Evolutionary conservation across 768 basidiomycete species (phyloP).

Genomic region (Scleroderma bovista): DNA sequence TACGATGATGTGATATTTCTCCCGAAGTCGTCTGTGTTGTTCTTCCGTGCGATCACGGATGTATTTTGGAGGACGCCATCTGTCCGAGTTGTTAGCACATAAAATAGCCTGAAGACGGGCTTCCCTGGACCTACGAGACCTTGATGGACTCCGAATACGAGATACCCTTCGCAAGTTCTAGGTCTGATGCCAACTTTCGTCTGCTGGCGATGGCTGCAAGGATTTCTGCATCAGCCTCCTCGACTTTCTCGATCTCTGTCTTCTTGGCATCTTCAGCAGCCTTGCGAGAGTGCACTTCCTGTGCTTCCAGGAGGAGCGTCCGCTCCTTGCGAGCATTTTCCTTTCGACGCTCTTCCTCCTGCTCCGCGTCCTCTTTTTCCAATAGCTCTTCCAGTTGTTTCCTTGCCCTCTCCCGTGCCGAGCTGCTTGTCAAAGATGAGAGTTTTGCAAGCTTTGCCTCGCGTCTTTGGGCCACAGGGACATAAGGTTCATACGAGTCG

Average conservation of each 20-base stretch:
- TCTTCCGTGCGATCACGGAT: conserved; percentile 66
- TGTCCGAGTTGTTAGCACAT: conserved; percentile 24
- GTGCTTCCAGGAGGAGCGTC: conserved; percentile 87
- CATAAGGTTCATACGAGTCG: conserved; percentile 74
- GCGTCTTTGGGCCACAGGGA: conserved; percentile 82
- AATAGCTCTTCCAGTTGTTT: conserved; percentile 51
- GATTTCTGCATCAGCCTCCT: conserved; percentile 88
- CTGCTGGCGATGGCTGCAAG: conserved; percentile 87
- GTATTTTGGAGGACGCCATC: conserved; percentile 86
- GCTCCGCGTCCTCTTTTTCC: conserved; percentile 63
- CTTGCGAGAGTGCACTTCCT: conserved; percentile 86
- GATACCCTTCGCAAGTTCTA: conserved; percentile 91
- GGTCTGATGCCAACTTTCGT: conserved; percentile 85
- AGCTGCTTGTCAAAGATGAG: conserved; percentile 51
- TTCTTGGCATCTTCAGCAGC: conserved; percentile 88
- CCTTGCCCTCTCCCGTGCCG: conserved; percentile 46
- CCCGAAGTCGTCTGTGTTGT: conserved; percentile 69
- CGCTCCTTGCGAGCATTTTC: conserved; percentile 80
- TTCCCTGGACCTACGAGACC: conserved; percentile 55
- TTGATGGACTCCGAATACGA: conserved; percentile 82
- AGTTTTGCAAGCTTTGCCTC: conserved; percentile 77
- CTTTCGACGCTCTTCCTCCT: conserved; percentile 69
- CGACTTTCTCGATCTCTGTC: conserved; percentile 76
- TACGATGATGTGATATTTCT: conserved; percentile 91
- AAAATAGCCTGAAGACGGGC: not conserved